Base-by-base conservation (phyloP, 768 basidiomycete species). In the Pleurotus giganteus region DNA sequence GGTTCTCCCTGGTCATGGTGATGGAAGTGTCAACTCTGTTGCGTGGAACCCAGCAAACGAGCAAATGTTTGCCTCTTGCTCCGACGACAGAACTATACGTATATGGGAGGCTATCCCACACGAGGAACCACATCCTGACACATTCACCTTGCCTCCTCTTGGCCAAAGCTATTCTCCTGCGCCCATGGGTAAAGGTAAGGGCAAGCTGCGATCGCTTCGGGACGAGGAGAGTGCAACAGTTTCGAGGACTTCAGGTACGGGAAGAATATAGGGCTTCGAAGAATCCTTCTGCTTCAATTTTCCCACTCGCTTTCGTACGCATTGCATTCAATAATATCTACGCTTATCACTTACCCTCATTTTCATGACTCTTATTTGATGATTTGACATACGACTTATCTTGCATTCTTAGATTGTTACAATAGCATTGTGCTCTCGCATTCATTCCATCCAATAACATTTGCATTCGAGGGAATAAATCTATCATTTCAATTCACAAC, bases 51-150 rank as follows among this genome's bases (percentile, higher is more conserved):
- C 93, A 17, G 77, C 78, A 47, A 89, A 93, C 65, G 81, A 85
- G 60, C 84, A 86, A 55, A 89, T 98, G 86, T 98, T 98, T 72
- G 97, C 97, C 28, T 94, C 91, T 39, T 97, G 94, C 69, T 93
- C 93, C 41, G 96, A 99, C 67, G 96, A 99, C 72, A 73, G 76
- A 53, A 91, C 89, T 15, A 85, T 99, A 62, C 85, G 94, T 57
- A 88, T 96, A 76, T 96, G 94, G 94, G 89, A 92, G 70, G 75
- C 82, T 41, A 72, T 72, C 39, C 59, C 64, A 15, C 60, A 51
- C 32, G 49, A 51, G 19, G 49, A 51, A 12, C 23, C 34, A 12
- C 21, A 47, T 29, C 21, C 58, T 28, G 59, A 57, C 23, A 53
- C 56, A 46, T 34, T 58, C 42, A 59, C 57, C 36, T 39, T 46